Evolutionary conservation across 2,329 filamentous ascomycete genomes (phyloP), one percentile per base, ranked within the genome.

Genomic region (Trichoderma sp.): DNA sequence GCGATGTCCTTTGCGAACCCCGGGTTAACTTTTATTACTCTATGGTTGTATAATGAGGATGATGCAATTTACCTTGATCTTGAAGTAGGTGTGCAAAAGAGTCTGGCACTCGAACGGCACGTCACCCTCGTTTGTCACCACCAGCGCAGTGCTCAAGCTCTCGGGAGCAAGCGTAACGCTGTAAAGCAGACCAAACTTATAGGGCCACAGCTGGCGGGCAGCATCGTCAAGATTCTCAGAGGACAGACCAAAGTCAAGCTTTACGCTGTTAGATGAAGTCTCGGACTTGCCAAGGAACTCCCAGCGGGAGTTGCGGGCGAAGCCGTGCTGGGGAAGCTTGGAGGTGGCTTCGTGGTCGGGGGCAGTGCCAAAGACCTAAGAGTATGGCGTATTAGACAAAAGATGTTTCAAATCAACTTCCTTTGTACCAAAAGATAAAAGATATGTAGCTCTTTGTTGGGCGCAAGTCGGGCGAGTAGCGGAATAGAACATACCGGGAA

Each of bases 171-270:
- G 84, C 3, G 93, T 97, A 72, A 99, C 94, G 78, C 92, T 97
- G 86, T 99, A 99, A 70, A 98, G 92, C 66, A 98, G 87, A 5
- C 92, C 92, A 80, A 99, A 99, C 74, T 92, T 90, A 79, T 92
- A 92, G 3, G 93, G 91, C 96, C 96, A 99, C 28, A 91, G 88
- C 76, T 88, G 87, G 79, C 88, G 89, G 75, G 88, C 87, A 57
- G 91, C 88, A 0, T 91, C 89, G 75, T 87, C 88, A 71, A 98
- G 85, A 78, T 91, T 92, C 66, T 88, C 86, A 32, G 90, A 88
- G 66, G 92, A 93, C 43, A 99, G 90, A 32, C 95, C 96, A 81
- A 99, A 98, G 84, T 99, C 96, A 73, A 99, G 91, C 87, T 97
- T 98, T 75, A 98, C 91, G 63, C 90, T 91, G 50, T 78, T 93